Percentiles rank a stretch among this genome's conserved stretches.
These are phyloP conservation scores for Cardamine resedifolia DNA, from an alignment of 345 rosid genomes.

Conservation along the genomic window DNA sequence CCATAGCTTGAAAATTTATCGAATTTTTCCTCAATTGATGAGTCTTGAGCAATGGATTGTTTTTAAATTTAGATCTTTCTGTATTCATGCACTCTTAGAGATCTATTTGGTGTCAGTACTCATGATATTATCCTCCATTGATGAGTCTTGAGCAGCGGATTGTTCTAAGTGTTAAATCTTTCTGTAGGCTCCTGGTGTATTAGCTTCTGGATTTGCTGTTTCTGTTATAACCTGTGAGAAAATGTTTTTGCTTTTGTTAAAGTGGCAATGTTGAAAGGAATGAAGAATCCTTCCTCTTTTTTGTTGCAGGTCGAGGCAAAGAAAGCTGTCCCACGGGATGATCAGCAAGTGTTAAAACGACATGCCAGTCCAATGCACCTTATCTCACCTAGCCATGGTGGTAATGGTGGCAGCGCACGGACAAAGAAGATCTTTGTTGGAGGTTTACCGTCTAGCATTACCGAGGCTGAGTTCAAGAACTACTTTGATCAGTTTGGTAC, in stretches of 20 bases:
- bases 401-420: slow-evolving; percentile 60
- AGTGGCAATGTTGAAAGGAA: not conserved
- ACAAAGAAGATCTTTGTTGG: slow-evolving; percentile 92
- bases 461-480: slow-evolving; percentile 67
- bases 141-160: not conserved
- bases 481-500: slow-evolving; percentile 90
- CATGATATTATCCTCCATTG: not conserved
- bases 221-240: not conserved
- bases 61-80: not conserved
- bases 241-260: not conserved
- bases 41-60: not conserved
- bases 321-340: slow-evolving; percentile 92
- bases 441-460: slow-evolving; percentile 75
- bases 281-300: not conserved
- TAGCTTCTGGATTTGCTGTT: no score
- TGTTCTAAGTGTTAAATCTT: not conserved
- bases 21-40: not conserved
- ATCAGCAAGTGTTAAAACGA: slow-evolving; percentile 68
- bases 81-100: not conserved
- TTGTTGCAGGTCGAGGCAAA: slow-evolving; percentile 88
- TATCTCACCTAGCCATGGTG: slow-evolving; percentile 39
- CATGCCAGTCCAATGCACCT: slow-evolving; percentile 49
- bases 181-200: not conserved
- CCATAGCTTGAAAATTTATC: not conserved
- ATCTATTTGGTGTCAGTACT: not conserved